Percentiles rank a stretch among this genome's conserved stretches.
These are phyloP conservation scores for Agastache rugosa DNA, from an alignment of 257 asterid species.

Conservation along the genomic window DNA sequence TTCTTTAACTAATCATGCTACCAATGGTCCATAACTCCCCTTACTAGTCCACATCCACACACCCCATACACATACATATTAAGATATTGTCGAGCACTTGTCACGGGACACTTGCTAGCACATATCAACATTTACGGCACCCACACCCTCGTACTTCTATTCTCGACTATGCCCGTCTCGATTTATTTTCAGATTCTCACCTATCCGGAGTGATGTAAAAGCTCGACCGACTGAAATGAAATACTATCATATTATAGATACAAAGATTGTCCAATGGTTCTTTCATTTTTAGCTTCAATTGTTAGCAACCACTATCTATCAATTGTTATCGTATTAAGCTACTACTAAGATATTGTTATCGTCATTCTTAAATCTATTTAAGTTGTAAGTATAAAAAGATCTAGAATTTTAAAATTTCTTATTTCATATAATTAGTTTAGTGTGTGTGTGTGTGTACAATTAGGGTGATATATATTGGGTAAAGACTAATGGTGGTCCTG, in stretches of 20 bases:
- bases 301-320: too few relatives aligned
- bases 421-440: neutral
- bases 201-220: neutral
- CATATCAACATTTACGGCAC: constrained; percentile 6
- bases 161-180: neutral
- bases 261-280: neutral
- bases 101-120: constrained; percentile 11
- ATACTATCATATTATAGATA: too few relatives aligned
- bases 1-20: constrained; percentile 34
- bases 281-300: neutral
- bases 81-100: constrained; percentile 6
- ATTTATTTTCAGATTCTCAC: neutral
- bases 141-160: neutral
- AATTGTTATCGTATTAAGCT: too few relatives aligned
- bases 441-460: neutral
- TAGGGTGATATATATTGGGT: constrained; percentile 25
- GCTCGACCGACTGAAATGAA: too few relatives aligned
- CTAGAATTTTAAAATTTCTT: too few relatives aligned
- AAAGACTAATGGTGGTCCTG: constrained; percentile 51
- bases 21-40: constrained; percentile 48
- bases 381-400: neutral
- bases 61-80: neutral
- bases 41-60: constrained; percentile 31
- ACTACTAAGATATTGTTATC: too few relatives aligned
- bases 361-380: neutral